Percentiles rank a stretch among this genome's conserved stretches.
Conservation (phyloP, 208 protist species). For the Leishmania guyanensis region DNA sequence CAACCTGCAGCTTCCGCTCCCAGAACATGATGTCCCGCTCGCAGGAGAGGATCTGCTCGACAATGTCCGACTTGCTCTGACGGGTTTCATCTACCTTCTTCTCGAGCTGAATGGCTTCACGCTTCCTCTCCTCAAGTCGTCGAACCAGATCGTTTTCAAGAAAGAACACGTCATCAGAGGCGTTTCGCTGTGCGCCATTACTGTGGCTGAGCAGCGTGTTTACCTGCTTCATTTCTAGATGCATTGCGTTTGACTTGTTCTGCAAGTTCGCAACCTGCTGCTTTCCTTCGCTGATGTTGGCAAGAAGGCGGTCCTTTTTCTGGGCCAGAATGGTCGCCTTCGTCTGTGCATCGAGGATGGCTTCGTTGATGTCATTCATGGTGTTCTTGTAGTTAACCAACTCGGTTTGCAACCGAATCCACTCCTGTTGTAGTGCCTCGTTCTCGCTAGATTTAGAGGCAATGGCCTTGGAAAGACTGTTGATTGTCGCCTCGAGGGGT, state of each 20-base stretch:
- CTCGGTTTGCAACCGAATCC: slow-evolving; percentile 95
- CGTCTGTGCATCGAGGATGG: slow-evolving; percentile 86
- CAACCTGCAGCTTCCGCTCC: slow-evolving; percentile 96
- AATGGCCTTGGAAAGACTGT: slow-evolving; percentile 94
- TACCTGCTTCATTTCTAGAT: slow-evolving; percentile 93
- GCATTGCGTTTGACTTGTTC: slow-evolving; percentile 88
- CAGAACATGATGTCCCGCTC: slow-evolving; percentile 96
- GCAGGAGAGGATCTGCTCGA: slow-evolving; percentile 90
- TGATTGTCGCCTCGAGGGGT: slow-evolving; percentile 95
- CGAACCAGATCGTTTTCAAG: slow-evolving; percentile 92
- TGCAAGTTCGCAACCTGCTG: slow-evolving; percentile 80
- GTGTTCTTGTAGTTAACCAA: slow-evolving; percentile 94
- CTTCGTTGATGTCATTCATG: slow-evolving; percentile 85
- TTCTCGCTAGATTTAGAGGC: slow-evolving; percentile 88
- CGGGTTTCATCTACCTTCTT: slow-evolving; percentile 80
- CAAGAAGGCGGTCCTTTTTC: slow-evolving; percentile 86
- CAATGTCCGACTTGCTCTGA: slow-evolving; percentile 76
- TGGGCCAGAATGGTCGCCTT: slow-evolving; percentile 91
- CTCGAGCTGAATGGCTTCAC: slow-evolving; percentile 90
- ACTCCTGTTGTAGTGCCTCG: slow-evolving; percentile 94
- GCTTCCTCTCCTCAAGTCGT: slow-evolving; percentile 90
- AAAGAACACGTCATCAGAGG: slow-evolving; percentile 91
- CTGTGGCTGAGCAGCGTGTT: slow-evolving; percentile 93
- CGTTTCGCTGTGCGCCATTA: slow-evolving; percentile 56
- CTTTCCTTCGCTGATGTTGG: slow-evolving; percentile 70